Evolutionary conservation across 352 stramenopile species (phyloP).

Genomic region (Phytophthora sp.): DNA sequence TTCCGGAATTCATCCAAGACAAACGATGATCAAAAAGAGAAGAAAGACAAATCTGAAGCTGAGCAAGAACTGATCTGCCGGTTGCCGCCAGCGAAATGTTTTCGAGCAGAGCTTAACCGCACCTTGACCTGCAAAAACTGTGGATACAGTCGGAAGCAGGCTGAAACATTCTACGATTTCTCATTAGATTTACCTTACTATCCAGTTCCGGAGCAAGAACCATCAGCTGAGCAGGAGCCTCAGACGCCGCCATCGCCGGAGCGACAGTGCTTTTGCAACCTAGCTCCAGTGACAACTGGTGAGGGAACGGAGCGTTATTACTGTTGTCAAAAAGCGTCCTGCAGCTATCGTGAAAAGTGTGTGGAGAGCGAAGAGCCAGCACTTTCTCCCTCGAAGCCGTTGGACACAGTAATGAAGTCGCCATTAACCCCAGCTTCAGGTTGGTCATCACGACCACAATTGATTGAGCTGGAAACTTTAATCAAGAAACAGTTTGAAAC

Average conservation of each 20-base stretch:
- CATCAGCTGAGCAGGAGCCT: conserved; percentile 36
- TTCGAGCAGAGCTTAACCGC: conserved; percentile 76
- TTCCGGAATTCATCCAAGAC: conserved; percentile 47
- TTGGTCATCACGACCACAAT: conserved; percentile 11
- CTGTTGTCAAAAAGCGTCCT: conserved; percentile 63
- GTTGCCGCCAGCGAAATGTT: conserved; percentile 77
- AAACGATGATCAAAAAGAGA: conserved; percentile 5
- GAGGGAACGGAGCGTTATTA: conserved; percentile 50
- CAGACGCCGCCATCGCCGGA: conserved; percentile 35
- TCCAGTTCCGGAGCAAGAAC: conserved; percentile 24
- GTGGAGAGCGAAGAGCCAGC: conserved; percentile 1
- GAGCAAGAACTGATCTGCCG: conserved; percentile 55
- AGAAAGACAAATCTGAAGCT: conserved; percentile 19
- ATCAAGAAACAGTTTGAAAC: conserved; percentile 83
- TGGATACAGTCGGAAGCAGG: conserved; percentile 76
- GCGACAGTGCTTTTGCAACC: conserved; percentile 68
- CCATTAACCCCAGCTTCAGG: conserved; percentile 10
- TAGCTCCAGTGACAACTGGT: conserved; percentile 38
- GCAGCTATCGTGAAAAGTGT: conserved; percentile 66
- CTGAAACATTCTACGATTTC: conserved; percentile 89
- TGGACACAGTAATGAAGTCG: conserved; percentile 8
- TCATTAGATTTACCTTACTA: conserved; percentile 79
- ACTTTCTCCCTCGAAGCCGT: conserved; percentile 14
- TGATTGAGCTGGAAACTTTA: conserved; percentile 63
- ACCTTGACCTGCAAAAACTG: conserved; percentile 82